Evolutionary conservation across 2,329 filamentous ascomycete genomes (phyloP).

Genomic region (Penicillium sp.): DNA sequence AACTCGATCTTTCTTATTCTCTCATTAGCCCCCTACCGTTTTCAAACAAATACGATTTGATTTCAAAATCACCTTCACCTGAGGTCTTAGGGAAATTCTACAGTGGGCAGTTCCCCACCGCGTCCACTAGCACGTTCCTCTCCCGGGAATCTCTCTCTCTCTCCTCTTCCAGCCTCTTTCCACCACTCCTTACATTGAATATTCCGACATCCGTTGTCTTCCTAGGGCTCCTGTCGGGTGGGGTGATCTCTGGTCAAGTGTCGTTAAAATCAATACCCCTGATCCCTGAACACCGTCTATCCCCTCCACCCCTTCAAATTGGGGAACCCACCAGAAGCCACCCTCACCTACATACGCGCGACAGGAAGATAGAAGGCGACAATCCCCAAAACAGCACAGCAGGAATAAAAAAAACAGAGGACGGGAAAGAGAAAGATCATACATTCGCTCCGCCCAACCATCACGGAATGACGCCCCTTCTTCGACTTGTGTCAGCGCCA

Average conservation of each 20-base stretch:
- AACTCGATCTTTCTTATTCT: too few species aligned
- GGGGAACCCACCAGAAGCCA: neutral
- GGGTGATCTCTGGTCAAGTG: neutral
- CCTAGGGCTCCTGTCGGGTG: neutral
- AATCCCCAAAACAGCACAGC: neutral
- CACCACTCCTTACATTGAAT: neutral
- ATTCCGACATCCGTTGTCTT: neutral
- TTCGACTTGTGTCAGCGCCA: slow-evolving; percentile 20
- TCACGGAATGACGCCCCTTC: slow-evolving; percentile 33
- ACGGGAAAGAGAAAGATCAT: neutral
- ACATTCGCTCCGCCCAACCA: neutral
- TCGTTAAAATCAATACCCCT: neutral
- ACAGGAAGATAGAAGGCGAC: neutral
- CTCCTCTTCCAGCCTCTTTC: neutral
- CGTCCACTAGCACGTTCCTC: slow-evolving; percentile 3
- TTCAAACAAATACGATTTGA: too few species aligned
- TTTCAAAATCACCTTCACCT: neutral
- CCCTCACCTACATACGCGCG: neutral
- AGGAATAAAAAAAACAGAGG: neutral
- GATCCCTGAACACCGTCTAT: neutral
- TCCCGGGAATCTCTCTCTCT: neutral
- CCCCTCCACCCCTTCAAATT: neutral
- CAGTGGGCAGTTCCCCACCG: neutral
- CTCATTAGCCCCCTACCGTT: too few species aligned
- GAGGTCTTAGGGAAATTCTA: neutral